Percentiles rank a stretch among this genome's conserved stretches.
These are phyloP conservation scores for Mrakia blollopis DNA, from an alignment of 768 basidiomycete species.

Conservation along the genomic window DNA sequence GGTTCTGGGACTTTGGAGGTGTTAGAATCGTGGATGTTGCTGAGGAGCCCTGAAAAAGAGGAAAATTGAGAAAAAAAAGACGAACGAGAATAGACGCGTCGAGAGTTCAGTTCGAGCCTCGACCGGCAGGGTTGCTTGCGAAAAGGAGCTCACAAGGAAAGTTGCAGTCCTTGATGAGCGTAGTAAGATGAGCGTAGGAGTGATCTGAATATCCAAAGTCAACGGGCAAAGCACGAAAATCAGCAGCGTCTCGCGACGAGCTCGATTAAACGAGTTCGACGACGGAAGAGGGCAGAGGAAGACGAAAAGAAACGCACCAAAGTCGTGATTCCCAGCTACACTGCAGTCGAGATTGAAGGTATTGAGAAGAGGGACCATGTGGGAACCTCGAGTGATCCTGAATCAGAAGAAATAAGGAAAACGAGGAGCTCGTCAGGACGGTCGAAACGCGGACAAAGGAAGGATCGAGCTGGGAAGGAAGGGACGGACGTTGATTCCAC, in stretches of 20 bases:
- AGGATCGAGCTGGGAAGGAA: background rate
- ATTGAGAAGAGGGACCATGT: slow-evolving; percentile 31
- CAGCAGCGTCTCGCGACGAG: too few relatives aligned
- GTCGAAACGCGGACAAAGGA: too few relatives aligned
- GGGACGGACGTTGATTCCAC: slow-evolving; percentile 50
- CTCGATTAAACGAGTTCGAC: too few relatives aligned
- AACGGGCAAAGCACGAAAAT: too few relatives aligned
- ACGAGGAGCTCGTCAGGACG: background rate
- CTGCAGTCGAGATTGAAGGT: slow-evolving; percentile 13
- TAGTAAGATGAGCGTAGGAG: slow-evolving; percentile 43
- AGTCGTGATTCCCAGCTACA: slow-evolving; percentile 65
- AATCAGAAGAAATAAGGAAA: background rate
- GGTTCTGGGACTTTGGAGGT: slow-evolving; percentile 61
- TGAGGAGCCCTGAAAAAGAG: slow-evolving; percentile 68
- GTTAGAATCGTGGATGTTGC: slow-evolving; percentile 70
- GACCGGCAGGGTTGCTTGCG: too few relatives aligned
- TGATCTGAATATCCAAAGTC: too few relatives aligned
- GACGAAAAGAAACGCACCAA: slow-evolving; percentile 48
- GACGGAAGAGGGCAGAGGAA: too few relatives aligned
- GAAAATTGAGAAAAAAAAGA: too few relatives aligned
- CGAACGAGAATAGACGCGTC: background rate
- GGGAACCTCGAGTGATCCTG: slow-evolving; percentile 18
- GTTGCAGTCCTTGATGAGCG: slow-evolving; percentile 62
- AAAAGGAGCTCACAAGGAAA: slow-evolving; percentile 52
- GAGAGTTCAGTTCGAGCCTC: background rate